Base-by-base conservation (phyloP, 192 early-diverging fungal species). In the Geranomyces variabilis region DNA sequence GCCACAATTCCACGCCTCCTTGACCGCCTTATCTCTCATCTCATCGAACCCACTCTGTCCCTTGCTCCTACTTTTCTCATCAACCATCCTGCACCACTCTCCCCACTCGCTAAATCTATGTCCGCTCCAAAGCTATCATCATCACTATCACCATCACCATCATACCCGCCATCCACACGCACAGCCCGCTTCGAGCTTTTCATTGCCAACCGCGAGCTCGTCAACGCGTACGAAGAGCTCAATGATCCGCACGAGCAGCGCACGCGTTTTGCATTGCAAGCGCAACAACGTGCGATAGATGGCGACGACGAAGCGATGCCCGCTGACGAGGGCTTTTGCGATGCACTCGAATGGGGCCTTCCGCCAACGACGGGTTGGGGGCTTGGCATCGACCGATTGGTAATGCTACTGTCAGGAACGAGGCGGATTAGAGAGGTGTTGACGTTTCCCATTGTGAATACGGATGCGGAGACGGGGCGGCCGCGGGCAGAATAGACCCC, bases 321-420 rank as follows among this genome's bases (percentile, higher is more conserved):
- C 12, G 80, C 88, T 45, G 94, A 96, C 67, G 72, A 80, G 14
- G 88, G 82, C 3, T 96, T 93, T 70, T 89, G 87, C 64, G 79
- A 81, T 44, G 91, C 92, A 14, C 79, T 96, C 9, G 93, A 96
- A 66, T 91, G 88, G 67, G 94, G 90, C 0, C 75, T 96, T 21
- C 93, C 94, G 12, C 94, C 94, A 0, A 93, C 94, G 0, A 91
- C 85, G 21, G 94, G 94, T 19, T 96, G 92, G 92, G 94, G 94
- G 0, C 89, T 96, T 86, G 94, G 94, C 5, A 79, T 96, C 1
- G 94, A 96, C 79, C 82, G 94, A 12, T 80, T 96, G 17, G 73
- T 83, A 26, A 90, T 91, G 63, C 75, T 96, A 33, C 72, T 96
- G 58, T 84, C 89, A 19, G 89, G 85, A 9, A 80, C 80, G 24